Evolutionary conservation across 148 eudicot species (phyloP).

Genomic region (Diospyros lotus): DNA sequence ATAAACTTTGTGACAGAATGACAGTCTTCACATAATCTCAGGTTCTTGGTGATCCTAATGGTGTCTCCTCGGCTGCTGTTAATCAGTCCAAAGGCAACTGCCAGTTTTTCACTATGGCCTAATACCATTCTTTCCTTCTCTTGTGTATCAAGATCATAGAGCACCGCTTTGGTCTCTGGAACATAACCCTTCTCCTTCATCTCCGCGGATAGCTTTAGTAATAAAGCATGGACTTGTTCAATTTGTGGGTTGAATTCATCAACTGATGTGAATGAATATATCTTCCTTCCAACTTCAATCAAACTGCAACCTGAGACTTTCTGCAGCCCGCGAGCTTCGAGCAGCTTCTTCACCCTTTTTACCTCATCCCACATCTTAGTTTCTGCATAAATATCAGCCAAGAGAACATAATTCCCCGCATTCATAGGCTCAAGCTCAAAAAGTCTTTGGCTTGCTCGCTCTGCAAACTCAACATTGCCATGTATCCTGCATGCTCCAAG

Average conservation of each 20-base stretch:
- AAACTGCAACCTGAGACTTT: slow-evolving; percentile 78
- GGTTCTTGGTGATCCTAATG: slow-evolving; percentile 81
- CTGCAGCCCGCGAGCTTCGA: slow-evolving; percentile 59
- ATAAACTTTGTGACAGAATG: slow-evolving; percentile 81
- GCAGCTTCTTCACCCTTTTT: slow-evolving; percentile 53
- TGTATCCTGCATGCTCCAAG: slow-evolving; percentile 94
- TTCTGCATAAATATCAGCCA: slow-evolving; percentile 81
- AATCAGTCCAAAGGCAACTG: slow-evolving; percentile 84
- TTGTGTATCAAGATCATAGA: slow-evolving; percentile 64
- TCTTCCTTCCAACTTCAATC: slow-evolving; percentile 73
- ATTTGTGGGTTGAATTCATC: slow-evolving; percentile 84
- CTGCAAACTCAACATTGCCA: slow-evolving; percentile 82
- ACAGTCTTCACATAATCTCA: slow-evolving; percentile 93
- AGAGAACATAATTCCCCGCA: slow-evolving; percentile 88
- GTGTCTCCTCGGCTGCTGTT: slow-evolving; percentile 60
- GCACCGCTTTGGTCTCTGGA: slow-evolving; percentile 64
- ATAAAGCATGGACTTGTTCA: slow-evolving; percentile 63
- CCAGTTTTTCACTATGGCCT: slow-evolving; percentile 93
- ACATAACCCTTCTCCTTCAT: slow-evolving; percentile 77
- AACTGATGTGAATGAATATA: slow-evolving; percentile 60
- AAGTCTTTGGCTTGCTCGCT: slow-evolving; percentile 64
- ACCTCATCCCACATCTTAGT: slow-evolving; percentile 83
- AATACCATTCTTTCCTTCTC: slow-evolving; percentile 73
- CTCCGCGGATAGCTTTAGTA: slow-evolving; percentile 60
- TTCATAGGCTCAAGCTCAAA: slow-evolving; percentile 83